Percentiles rank a stretch among this genome's conserved stretches.
phyloP scores from a whole-genome alignment of 1,284 basidiomycete species.

The Leccinum insolens region DNA sequence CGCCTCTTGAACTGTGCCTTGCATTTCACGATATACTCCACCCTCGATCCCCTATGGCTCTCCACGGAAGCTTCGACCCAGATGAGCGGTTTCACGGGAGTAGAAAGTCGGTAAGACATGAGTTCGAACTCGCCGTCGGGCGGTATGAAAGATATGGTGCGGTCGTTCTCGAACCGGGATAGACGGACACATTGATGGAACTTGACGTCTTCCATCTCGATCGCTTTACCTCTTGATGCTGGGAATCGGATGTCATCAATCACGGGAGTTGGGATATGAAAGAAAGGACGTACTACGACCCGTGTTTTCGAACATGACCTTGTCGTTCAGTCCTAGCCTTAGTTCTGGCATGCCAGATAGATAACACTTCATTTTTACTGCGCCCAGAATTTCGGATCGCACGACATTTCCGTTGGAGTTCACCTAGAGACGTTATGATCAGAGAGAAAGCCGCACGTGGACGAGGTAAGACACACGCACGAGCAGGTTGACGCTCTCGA shows the following conservation, averaged over 20 bases:
- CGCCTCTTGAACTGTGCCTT: conserved; percentile 98
- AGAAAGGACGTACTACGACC: conserved; percentile 75
- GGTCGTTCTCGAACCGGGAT: conserved; percentile 98
- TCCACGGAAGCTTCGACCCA: conserved; percentile 99
- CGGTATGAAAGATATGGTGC: conserved; percentile 98
- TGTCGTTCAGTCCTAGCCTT: conserved; percentile 95
- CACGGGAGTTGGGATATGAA: not conserved
- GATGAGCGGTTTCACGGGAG: conserved; percentile 95
- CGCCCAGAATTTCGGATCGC: conserved; percentile 95
- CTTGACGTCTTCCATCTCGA: conserved; percentile 99
- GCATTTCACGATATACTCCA: conserved; percentile 98
- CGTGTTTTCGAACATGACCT: conserved; percentile 99
- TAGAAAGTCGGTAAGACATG: conserved; percentile 96
- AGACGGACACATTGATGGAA: conserved; percentile 99
- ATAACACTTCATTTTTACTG: conserved; percentile 99
- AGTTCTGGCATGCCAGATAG: conserved; percentile 99
- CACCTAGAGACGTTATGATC: conserved; percentile 54
- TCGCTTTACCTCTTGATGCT: conserved; percentile 96
- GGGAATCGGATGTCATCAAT: conserved; percentile 9
- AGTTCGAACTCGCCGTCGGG: conserved; percentile 99
- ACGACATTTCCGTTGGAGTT: conserved; percentile 98
- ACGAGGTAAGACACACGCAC: conserved; percentile 46
- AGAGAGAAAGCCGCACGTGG: no score
- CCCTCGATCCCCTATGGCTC: conserved; percentile 88
- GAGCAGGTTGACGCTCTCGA: conserved; percentile 96